Base-by-base conservation (phyloP, 2,329 filamentous ascomycete genomes). In the Ramichloridium luteum region DNA sequence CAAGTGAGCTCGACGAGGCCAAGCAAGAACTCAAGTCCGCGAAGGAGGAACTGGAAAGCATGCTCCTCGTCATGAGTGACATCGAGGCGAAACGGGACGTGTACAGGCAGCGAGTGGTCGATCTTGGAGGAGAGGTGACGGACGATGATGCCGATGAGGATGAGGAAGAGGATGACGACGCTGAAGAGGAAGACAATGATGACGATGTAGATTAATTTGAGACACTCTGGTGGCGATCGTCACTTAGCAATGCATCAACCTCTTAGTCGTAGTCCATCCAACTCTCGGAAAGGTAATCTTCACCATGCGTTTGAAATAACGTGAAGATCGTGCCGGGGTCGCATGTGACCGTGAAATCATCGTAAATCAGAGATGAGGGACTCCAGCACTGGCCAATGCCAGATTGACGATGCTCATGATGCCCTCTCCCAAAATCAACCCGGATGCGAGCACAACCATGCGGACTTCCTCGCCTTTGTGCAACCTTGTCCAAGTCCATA, bases 381-480 rank as follows among this genome's bases (percentile, higher is more conserved):
- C 80, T 3, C 67, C 60, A 6, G 76, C 63, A 54, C 80, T 86
- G 34, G 92, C 84, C 50, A 98, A 62, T 6, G 80, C 60, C 34
- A 98, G 58, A 53, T 94, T 96, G 15, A 90, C 69, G 48, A 98
- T 93, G 51, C 86, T 94, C 41, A 93, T 63, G 42, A 96, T 74
- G 0, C 88, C 88, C 55, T 96, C 88, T 1, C 88, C 85, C 5
- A 98, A 64, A 41, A 98, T 94, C 39, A 96, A 74, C 0, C 90
- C 90, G 36, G 72, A 77, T 1, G 90, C 88, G 23, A 96, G 61
- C n/a, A 96, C 78, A 44, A 96, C 85, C 32, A 96, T 70, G 0
- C 77, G 78, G 4, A 86, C 86, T 48, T 77, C 80, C 47, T 65
- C 62, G 54, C 53, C 58, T 51, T 55, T 59, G 50, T 54, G 61